A percentile compares a stretch with the other conserved stretches of the same genome.
phyloP scores from a whole-genome alignment of 768 basidiomycete species.

The Calocera cornea region DNA sequence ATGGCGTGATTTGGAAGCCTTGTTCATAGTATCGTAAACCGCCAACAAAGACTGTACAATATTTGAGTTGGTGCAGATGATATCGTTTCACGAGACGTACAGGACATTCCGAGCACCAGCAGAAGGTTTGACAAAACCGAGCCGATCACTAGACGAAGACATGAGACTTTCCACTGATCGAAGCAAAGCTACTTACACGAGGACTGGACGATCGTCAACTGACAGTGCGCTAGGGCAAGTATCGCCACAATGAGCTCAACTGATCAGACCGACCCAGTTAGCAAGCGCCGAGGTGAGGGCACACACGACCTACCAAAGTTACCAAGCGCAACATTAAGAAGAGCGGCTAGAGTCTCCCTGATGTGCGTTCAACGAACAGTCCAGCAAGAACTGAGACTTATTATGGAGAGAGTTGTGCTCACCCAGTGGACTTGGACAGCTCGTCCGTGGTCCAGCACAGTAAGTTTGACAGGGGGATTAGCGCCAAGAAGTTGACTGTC shows the following conservation, averaged over 20 bases:
- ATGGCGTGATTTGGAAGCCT: conserved; percentile 60
- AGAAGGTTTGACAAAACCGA: conserved; percentile 68
- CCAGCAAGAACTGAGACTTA: neutral
- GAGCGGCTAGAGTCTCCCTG: too few relatives aligned
- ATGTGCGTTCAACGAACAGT: too few relatives aligned
- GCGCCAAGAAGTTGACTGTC: conserved; percentile 34
- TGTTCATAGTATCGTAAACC: conserved; percentile 67
- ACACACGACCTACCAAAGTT: too few relatives aligned
- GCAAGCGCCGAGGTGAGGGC: too few relatives aligned
- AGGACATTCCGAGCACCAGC: conserved; percentile 78
- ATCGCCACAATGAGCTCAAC: conserved; percentile 58
- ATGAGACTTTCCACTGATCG: too few relatives aligned
- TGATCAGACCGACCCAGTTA: neutral
- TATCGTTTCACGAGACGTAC: neutral
- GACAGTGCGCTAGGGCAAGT: conserved; percentile 68
- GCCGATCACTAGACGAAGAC: conserved; percentile 46
- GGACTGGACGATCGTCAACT: conserved; percentile 67
- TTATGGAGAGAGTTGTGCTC: neutral
- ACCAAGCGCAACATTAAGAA: too few relatives aligned
- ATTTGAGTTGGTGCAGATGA: neutral
- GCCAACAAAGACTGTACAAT: conserved; percentile 47
- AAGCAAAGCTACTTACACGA: conserved; percentile 22
- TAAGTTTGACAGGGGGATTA: conserved; percentile 49
- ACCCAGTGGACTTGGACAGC: conserved; percentile 62
- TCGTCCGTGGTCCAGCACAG: conserved; percentile 79